Evolutionary conservation across 163 green algal species (phyloP), one percentile per base, ranked within the genome.

Genomic region (Smithsoniella earleae): DNA sequence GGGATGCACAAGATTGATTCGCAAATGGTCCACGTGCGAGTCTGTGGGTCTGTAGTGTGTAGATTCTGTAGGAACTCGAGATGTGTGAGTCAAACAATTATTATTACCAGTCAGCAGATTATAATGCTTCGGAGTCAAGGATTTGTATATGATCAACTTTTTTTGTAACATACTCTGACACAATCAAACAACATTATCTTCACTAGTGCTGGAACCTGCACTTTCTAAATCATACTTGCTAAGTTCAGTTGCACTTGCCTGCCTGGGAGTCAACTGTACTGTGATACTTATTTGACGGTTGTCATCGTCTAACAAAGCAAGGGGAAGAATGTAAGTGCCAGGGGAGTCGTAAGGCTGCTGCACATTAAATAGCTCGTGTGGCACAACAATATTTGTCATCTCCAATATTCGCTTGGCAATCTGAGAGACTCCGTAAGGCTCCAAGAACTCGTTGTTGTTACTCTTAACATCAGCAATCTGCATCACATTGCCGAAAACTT

Each of bases 361-460:
- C n/a, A 69, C 18, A 18, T 25, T 28, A 13, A 69, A 38, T 4
- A 69, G 58, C 20, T 33, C 58, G 27, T 5, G 27, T 34, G 20
- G 58, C 10, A 69, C 58, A 13, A 69, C 58, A 6, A 69, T 69
- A 33, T 40, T 69, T 1, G 58, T 69, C 25, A 69, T 69, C 4
- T 69, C 27, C 58, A 69, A 13, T 30, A 69, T 69, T 13, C 58
- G 20, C 25, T 69, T 69, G 31, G 58, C 31, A 43, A 69, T 69
- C 1, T 69, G 30, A n/a, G n/a, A 38, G 4, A 45, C 1, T 16
- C 58, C 58, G 43, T 45, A 69, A 13, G 16, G 40, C 25, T 69
- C 27, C 13, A 69, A 43, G 58, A 69, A 69, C n/a, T 45, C 58
- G 34, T 69, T 69, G 25, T 69, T 69, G 20, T 69, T 31, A 69